Conservation (phyloP, 164 flowering plant genomes). For the Kalanchoe fedtschenkoi region DNA sequence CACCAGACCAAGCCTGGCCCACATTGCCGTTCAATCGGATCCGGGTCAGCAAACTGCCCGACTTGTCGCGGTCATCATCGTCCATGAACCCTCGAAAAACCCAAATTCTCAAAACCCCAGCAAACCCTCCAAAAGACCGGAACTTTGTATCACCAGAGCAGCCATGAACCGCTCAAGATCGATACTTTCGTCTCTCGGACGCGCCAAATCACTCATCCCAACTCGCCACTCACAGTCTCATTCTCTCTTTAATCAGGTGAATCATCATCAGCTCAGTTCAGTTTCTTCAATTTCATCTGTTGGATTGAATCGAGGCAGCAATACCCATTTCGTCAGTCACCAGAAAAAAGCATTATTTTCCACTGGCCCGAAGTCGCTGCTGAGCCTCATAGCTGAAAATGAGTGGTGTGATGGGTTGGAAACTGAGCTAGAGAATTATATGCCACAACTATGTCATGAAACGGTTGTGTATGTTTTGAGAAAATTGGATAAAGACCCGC, state of each 20-base stretch:
- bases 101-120: slow-evolving; percentile 16
- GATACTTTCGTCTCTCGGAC: slow-evolving; percentile 20
- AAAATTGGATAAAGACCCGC: slow-evolving; percentile 39
- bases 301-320: slow-evolving; percentile 8
- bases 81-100: neutral
- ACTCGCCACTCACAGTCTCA: slow-evolving; percentile 16
- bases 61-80: too few relatives aligned
- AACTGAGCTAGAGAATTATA: slow-evolving; percentile 20
- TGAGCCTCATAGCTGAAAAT: slow-evolving; percentile 30
- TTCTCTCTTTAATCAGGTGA: slow-evolving; percentile 7
- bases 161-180: slow-evolving; percentile 43
- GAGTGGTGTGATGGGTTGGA: slow-evolving; percentile 51
- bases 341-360: slow-evolving; percentile 31
- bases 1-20: too few relatives aligned
- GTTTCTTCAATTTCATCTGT: neutral
- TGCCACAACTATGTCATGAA: slow-evolving; percentile 38
- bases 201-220: slow-evolving; percentile 25
- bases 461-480: slow-evolving; percentile 51
- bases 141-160: slow-evolving; percentile 8
- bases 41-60: too few relatives aligned
- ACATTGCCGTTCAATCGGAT: too few relatives aligned
- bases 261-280: slow-evolving; percentile 1
- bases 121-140: neutral
- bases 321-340: slow-evolving; percentile 9
- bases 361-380: slow-evolving; percentile 26